phyloP scores from a whole-genome alignment of 257 asterid species.

The Osmanthus fragrans region DNA sequence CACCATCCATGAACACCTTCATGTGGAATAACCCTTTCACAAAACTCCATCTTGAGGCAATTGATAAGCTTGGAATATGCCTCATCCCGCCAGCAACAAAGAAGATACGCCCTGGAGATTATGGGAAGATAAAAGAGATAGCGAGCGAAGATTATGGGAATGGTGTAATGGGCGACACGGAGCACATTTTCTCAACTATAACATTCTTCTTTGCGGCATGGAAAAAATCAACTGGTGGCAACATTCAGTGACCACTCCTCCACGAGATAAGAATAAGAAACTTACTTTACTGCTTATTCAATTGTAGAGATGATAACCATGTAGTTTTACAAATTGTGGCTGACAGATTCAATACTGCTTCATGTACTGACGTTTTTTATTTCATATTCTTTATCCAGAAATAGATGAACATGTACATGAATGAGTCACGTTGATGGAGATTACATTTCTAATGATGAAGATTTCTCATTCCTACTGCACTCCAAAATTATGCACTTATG shows the following conservation, averaged over 20 bases:
- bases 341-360: not conserved
- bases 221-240: constrained; percentile 29
- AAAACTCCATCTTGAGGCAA: constrained; percentile 63
- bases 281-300: not conserved
- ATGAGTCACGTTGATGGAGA: not conserved
- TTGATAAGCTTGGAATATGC: constrained; percentile 79
- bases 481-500: not conserved
- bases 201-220: constrained; percentile 57
- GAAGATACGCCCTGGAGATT: constrained; percentile 87
- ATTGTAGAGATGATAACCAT: not conserved
- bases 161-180: constrained; percentile 95
- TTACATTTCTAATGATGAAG: not conserved
- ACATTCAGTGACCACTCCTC: not conserved
- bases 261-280: not conserved
- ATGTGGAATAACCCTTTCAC: constrained; percentile 95
- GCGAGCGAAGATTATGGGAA: constrained; percentile 60
- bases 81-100: constrained; percentile 80
- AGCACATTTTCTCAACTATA: constrained; percentile 65
- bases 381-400: not conserved
- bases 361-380: not conserved
- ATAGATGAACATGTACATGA: not conserved
- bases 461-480: not conserved
- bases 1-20: constrained; percentile 90
- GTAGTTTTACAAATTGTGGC: not conserved
- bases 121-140: constrained; percentile 31